Evolutionary conservation across 306 rosid genomes (phyloP), one percentile per base, ranked within the genome.

Genomic region (Glycine tomentella): DNA sequence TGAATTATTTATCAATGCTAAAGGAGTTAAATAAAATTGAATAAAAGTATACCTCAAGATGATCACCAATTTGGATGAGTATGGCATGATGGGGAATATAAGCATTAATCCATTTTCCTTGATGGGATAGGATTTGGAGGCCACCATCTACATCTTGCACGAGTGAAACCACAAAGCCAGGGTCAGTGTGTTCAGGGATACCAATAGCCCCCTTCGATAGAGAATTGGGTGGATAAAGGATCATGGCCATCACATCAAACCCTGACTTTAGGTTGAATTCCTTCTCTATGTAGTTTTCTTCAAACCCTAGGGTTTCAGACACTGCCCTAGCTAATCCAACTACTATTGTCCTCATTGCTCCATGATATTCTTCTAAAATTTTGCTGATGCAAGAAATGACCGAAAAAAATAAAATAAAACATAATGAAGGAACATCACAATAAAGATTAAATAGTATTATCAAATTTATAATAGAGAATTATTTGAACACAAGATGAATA

Each of bases 51-150:
- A 88, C 94, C 90, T 88, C 90, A 76, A 88, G 89, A 64, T 88
- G 92, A 76, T 90, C 94, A 11, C 83, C 92, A 42, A 88, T 74
- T 16, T 90, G 86, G 9, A 90, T 83, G 76, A 90, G 90, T 53
- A 90, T 88, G 38, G 88, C 89, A 38, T 70, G 77, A 66, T 31
- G 82, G 20, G 94, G 94, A 46, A 90, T 86, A 46, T 81, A 16
- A 71, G 69, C 84, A 51, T 69, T 84, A 57, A 88, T 87, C 88
- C 92, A 90, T 0, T 77, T 36, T 59, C 94, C 94, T 3, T 80
- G 11, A 48, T 87, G 88, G 3, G 92, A 88, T 6, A 81, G 77
- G 44, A 88, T 61, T 81, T 85, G 90, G 8, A 90, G 90, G 17
- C 92, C 90, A n/a, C 92, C 89, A 66, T 85, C 80, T 7, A 85